Base-by-base conservation (phyloP, 2,329 filamentous ascomycete species). In the Thielaviopsis euricoi region DNA sequence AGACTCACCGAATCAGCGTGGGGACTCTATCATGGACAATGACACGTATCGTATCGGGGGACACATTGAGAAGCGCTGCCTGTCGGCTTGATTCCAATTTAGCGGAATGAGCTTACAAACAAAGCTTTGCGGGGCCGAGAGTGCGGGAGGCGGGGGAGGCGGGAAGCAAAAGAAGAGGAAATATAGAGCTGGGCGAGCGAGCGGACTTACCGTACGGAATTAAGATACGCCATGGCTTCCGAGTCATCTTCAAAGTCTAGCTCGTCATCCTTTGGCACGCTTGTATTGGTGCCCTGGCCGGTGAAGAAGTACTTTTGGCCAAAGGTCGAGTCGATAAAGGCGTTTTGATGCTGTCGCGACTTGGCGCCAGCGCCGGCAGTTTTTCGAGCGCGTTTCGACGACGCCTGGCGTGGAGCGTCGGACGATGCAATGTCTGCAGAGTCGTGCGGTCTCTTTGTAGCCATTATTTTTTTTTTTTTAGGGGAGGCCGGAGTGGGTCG, bases 241-340 rank as follows among this genome's bases (percentile, higher is more conserved):
- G 75, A 72, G 57, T 83, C 79, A 53, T 84, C 81, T 53, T 85
- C 83, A 63, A 85, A 86, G 58, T 84, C 81, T 0, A 83, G 70
- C 60, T 84, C 81, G 46, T 80, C 77, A 53, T 78, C 78, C 10
- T 67, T 70, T 3, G 72, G 67, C 48, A 71, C 69, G 2, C 72
- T 73, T 3, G 71, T 69, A n/a, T 68, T 62, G 60, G 76, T 73
- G 52, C 80, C 77, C 15, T 80, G 69, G n/a, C 77, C 77, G 6
- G 84, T 82, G 64, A 89, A 86, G 50, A 85, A 85, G 64, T 81
- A 81, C 68, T 82, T 80, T 69, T 88, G 85, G 48, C 86, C 86
- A 68, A 82, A 87, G 2, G 80, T 78, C 10, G 80, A 77, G 66
- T 88, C 78, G 60, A 82, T 74, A 53, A 71, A 70, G 4, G 72